Conservation (phyloP, 2,329 filamentous ascomycete genomes). For the Hawksworthiomyces lignivorus region DNA sequence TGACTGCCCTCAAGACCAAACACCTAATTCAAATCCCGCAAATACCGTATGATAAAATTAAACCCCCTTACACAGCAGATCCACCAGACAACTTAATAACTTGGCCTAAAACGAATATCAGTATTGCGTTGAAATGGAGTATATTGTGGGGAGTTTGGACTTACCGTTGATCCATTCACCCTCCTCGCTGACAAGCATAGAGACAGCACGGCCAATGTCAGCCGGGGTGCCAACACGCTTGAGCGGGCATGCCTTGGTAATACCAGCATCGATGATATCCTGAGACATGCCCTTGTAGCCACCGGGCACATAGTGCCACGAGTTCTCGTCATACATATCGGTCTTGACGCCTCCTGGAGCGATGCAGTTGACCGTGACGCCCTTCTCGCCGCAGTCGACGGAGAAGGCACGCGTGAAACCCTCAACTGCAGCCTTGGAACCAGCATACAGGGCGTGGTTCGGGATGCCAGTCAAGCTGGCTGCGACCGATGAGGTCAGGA, state of each 20-base stretch:
- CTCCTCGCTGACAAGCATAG: conserved; percentile 47
- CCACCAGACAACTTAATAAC: conserved; percentile 33
- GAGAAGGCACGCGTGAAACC: conserved; percentile 65
- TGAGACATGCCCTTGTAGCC: conserved; percentile 43
- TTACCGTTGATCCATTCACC: conserved; percentile 59
- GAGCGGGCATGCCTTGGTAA: conserved; percentile 51
- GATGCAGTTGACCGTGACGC: conserved; percentile 65
- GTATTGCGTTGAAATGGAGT: too few species aligned
- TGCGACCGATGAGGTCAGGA: conserved; percentile 66
- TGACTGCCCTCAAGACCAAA: too few species aligned
- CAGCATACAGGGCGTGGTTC: conserved; percentile 65
- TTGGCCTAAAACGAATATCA: conserved; percentile 21
- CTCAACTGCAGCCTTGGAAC: conserved; percentile 64
- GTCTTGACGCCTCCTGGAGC: conserved; percentile 67
- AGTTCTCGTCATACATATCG: conserved; percentile 68
- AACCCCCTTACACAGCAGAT: conserved; percentile 22
- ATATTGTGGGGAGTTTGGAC: conserved; percentile 17
- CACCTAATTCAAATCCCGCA: too few species aligned
- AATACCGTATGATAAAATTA: too few species aligned
- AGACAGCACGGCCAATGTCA: conserved; percentile 52
- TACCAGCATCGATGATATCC: conserved; percentile 46
- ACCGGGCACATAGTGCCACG: conserved; percentile 57
- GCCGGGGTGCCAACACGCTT: conserved; percentile 49
- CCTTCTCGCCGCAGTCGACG: conserved; percentile 60
- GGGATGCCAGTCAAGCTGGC: conserved; percentile 57